These are phyloP conservation scores for Reticulascus tulasneorum DNA, from an alignment of 2,329 filamentous ascomycete species.

Conservation along the genomic window DNA sequence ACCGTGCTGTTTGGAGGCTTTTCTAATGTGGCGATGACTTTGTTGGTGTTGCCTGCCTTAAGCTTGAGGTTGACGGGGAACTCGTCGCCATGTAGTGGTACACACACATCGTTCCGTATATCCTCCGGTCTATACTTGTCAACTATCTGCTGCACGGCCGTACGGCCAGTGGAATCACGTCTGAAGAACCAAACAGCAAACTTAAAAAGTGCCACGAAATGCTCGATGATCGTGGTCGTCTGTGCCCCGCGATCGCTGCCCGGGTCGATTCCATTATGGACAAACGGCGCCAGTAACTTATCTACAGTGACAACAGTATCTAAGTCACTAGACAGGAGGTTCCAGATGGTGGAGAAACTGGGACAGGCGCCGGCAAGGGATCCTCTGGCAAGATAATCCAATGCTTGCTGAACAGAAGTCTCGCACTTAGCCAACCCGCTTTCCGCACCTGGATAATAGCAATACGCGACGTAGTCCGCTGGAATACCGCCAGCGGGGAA, in stretches of 20 bases:
- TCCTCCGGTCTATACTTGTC: constrained; percentile 25
- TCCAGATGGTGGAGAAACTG: constrained; percentile 26
- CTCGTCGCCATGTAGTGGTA: constrained; percentile 25
- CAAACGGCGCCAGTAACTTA: constrained; percentile 6
- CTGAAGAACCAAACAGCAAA: constrained; percentile 25
- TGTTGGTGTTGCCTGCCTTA: constrained; percentile 25
- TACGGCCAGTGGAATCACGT: constrained; percentile 16
- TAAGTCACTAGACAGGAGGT: constrained; percentile 22
- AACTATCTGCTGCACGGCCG: constrained; percentile 26
- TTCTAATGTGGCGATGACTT: constrained; percentile 13
- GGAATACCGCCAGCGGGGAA: background rate
- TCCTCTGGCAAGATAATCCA: constrained; percentile 29
- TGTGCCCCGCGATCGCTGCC: background rate
- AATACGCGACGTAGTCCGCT: constrained; percentile 22
- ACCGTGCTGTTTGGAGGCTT: background rate
- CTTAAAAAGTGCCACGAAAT: constrained; percentile 13
- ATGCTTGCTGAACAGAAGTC: constrained; percentile 24
- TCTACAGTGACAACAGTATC: constrained; percentile 17
- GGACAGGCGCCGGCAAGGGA: constrained; percentile 32
- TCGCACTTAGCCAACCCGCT: constrained; percentile 26
- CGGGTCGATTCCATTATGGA: constrained; percentile 2
- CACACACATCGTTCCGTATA: constrained; percentile 29
- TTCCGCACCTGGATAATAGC: constrained; percentile 28
- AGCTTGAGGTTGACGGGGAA: constrained; percentile 29
- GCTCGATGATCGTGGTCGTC: constrained; percentile 2